Conservation (phyloP, 1,284 basidiomycete species). For the Ganoderma sinense region DNA sequence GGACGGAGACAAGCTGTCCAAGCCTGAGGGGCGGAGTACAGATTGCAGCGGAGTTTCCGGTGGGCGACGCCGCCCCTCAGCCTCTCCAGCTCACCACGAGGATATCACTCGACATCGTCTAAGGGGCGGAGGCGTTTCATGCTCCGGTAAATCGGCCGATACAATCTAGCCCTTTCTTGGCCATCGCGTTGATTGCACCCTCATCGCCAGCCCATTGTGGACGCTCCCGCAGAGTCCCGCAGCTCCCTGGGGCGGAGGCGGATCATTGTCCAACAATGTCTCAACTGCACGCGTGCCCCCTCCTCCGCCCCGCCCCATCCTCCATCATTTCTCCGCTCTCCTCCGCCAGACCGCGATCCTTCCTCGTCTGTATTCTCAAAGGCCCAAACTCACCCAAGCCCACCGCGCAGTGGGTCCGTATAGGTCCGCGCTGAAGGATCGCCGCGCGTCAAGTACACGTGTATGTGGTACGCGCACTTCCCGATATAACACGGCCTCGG, state of each 20-base stretch:
- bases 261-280: slow-evolving; percentile 20
- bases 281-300: not conserved
- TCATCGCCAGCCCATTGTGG: slow-evolving; percentile 19
- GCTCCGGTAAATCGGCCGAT: slow-evolving; percentile 24
- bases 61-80: slow-evolving; percentile 15
- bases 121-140: slow-evolving; percentile 27
- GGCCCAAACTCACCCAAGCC: not conserved
- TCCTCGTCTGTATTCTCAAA: not conserved
- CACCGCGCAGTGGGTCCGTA: slow-evolving; percentile 30
- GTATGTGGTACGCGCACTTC: slow-evolving; percentile 5
- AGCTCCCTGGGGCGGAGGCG: slow-evolving; percentile 8
- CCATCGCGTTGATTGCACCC: slow-evolving; percentile 23
- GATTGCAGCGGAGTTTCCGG: slow-evolving; percentile 38
- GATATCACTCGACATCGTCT: slow-evolving; percentile 26
- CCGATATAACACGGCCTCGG: not conserved
- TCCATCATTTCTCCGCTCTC: not conserved
- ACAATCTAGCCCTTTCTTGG: slow-evolving; percentile 27
- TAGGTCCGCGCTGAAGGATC: slow-evolving; percentile 27
- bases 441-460: slow-evolving; percentile 6
- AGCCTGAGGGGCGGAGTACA: slow-evolving; percentile 33
- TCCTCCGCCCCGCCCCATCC: not conserved
- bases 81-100: slow-evolving; percentile 23
- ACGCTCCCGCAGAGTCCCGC: slow-evolving; percentile 19
- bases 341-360: not conserved
- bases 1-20: slow-evolving; percentile 25